Conservation (phyloP, 2,329 filamentous ascomycete species). For the Microsporum ferrugineum region DNA sequence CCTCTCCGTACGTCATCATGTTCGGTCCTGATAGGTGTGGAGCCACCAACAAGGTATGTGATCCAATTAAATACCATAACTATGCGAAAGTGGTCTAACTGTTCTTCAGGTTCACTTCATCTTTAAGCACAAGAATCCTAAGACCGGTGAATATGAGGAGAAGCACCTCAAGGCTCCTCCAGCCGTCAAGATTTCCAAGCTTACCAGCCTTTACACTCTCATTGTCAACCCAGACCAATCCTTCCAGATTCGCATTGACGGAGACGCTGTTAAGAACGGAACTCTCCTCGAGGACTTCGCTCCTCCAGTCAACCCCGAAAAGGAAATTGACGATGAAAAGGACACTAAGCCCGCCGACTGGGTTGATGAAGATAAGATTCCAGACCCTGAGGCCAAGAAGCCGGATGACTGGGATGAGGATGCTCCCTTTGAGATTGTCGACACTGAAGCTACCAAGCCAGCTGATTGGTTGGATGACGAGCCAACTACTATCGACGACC, state of each 20-base stretch:
- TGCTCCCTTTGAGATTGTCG: conserved; percentile 88
- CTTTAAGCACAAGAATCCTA: conserved; percentile 99
- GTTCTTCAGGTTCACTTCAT: conserved; percentile 64
- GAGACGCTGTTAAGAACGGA: conserved; percentile 75
- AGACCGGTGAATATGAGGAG: conserved; percentile 99
- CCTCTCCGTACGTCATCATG: conserved; percentile 98
- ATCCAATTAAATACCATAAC: conserved; percentile 3
- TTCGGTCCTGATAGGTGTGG: conserved; percentile 99
- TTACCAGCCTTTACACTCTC: conserved; percentile 87
- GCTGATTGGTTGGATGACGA: conserved; percentile 95
- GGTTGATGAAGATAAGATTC: conserved; percentile 86
- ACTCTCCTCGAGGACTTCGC: conserved; percentile 87
- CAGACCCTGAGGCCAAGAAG: conserved; percentile 88
- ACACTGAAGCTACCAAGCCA: conserved; percentile 80
- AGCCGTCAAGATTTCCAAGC: conserved; percentile 78
- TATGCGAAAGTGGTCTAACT: neutral
- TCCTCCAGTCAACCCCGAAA: conserved; percentile 82
- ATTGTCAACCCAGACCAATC: conserved; percentile 96
- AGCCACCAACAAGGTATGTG: conserved; percentile 83
- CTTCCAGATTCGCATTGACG: conserved; percentile 84
- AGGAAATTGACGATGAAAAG: conserved; percentile 89
- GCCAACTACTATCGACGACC: conserved; percentile 71
- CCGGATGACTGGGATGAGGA: conserved; percentile 99
- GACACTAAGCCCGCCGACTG: conserved; percentile 91
- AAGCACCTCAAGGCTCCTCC: conserved; percentile 87